Evolutionary conservation across 345 rosid species (phyloP).

Genomic region (Hevea brasiliensis): DNA sequence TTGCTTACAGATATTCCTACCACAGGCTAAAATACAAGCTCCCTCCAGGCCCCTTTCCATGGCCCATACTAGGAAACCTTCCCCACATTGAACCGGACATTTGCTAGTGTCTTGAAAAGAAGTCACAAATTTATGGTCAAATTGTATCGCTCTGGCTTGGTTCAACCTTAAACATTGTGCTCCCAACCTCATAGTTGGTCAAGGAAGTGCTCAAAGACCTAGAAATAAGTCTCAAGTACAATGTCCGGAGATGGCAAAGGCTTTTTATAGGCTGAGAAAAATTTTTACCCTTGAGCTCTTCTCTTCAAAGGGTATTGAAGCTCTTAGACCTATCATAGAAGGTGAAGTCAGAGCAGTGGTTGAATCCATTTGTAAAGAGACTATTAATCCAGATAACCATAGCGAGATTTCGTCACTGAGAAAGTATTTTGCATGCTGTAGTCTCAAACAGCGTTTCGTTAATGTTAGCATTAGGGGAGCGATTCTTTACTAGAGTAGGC

Average conservation of each 20-base stretch:
- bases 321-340: conserved; percentile 77
- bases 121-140: conserved; percentile 76
- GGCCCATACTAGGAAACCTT: conserved; percentile 83
- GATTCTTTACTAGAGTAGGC: conserved; percentile 64
- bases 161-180: conserved; percentile 68
- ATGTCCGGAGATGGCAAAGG: conserved; percentile 66
- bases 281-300: conserved; percentile 85
- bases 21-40: too few species aligned
- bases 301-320: conserved; percentile 65
- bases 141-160: conserved; percentile 93
- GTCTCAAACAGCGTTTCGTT: conserved; percentile 93
- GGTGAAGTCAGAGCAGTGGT: conserved; percentile 89
- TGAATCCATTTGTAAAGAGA: conserved; percentile 61
- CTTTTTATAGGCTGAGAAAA: conserved; percentile 86
- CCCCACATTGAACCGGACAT: conserved; percentile 75
- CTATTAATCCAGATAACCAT: conserved; percentile 36
- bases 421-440: conserved; percentile 68
- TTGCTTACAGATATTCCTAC: too few species aligned
- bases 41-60: conserved; percentile 56
- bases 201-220: conserved; percentile 72
- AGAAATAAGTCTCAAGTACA: conserved; percentile 60
- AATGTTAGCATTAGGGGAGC: conserved; percentile 78
- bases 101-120: conserved; percentile 66
- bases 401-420: conserved; percentile 46
- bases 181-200: conserved; percentile 64